phyloP scores from a whole-genome alignment of 2,329 filamentous ascomycete species.

The Ascochyta koolunga region DNA sequence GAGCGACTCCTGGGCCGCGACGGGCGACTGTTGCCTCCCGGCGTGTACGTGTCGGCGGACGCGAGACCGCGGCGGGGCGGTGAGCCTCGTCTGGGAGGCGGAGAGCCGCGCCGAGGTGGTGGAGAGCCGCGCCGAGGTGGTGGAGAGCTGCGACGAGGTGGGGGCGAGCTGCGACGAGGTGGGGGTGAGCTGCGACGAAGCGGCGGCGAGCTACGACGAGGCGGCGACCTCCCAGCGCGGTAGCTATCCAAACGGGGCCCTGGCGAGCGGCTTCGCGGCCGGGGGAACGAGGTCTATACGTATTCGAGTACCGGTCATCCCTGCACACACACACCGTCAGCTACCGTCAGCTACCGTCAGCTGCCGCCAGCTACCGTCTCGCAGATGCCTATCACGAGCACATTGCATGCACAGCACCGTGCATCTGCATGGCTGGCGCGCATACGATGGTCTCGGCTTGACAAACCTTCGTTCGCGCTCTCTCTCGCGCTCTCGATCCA shows the following conservation, averaged over 20 bases:
- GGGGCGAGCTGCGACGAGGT: conserved; percentile 14
- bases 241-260: conserved; percentile 46
- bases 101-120: conserved; percentile 19
- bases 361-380: too few species aligned
- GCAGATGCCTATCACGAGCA: background rate
- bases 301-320: conserved; percentile 48
- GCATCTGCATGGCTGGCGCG: conserved; percentile 9
- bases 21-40: conserved; percentile 35
- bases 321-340: conserved; percentile 24
- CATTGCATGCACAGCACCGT: conserved; percentile 10
- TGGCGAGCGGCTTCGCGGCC: conserved; percentile 37
- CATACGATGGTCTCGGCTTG: conserved; percentile 23
- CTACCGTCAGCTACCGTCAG: too few species aligned
- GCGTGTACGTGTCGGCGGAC: conserved; percentile 51
- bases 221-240: conserved; percentile 42
- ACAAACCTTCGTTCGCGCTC: conserved; percentile 54
- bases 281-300: conserved; percentile 45
- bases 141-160: conserved; percentile 34
- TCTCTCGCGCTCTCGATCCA: conserved; percentile 50
- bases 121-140: conserved; percentile 24
- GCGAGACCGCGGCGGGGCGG: conserved; percentile 44
- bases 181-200: conserved; percentile 18
- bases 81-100: conserved; percentile 29
- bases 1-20: conserved; percentile 49
- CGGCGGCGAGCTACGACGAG: conserved; percentile 21